Percentiles rank a stretch among this genome's conserved stretches.
phyloP scores from a whole-genome alignment of 2,329 filamentous ascomycete genomes.

The Alternaria angustiovoidea region DNA sequence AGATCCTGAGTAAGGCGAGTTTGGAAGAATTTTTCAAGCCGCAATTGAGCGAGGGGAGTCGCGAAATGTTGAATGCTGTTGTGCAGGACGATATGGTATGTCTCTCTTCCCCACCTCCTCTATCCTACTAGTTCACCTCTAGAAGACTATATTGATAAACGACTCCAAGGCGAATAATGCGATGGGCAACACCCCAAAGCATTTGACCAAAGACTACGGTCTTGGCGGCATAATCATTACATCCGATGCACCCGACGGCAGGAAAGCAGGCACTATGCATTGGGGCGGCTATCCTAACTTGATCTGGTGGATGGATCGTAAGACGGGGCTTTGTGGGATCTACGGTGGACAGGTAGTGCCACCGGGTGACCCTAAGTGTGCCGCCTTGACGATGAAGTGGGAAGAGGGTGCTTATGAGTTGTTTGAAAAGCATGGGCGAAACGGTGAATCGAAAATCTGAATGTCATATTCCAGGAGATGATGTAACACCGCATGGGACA shows the following conservation, averaged over 20 bases:
- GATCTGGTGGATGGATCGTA: conserved; percentile 46
- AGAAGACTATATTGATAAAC: neutral
- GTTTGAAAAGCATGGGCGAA: neutral
- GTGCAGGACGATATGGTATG: conserved; percentile 29
- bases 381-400: conserved; percentile 26
- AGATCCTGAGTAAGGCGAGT: conserved; percentile 27
- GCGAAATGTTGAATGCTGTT: conserved; percentile 46
- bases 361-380: conserved; percentile 35
- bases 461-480: neutral
- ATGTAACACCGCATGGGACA: neutral
- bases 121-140: neutral
- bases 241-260: conserved; percentile 32
- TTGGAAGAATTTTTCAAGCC: conserved; percentile 44
- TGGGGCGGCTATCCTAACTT: conserved; percentile 48
- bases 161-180: conserved; percentile 25
- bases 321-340: conserved; percentile 40
- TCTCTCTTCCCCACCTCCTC: neutral
- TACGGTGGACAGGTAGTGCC: conserved; percentile 43
- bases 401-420: conserved; percentile 20
- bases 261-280: conserved; percentile 39
- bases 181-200: conserved; percentile 33
- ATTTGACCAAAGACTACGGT: conserved; percentile 36
- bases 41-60: conserved; percentile 32
- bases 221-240: conserved; percentile 42
- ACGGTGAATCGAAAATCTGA: neutral